Conservation (phyloP, 1,284 basidiomycete species). For the Naganishia sp. region DNA sequence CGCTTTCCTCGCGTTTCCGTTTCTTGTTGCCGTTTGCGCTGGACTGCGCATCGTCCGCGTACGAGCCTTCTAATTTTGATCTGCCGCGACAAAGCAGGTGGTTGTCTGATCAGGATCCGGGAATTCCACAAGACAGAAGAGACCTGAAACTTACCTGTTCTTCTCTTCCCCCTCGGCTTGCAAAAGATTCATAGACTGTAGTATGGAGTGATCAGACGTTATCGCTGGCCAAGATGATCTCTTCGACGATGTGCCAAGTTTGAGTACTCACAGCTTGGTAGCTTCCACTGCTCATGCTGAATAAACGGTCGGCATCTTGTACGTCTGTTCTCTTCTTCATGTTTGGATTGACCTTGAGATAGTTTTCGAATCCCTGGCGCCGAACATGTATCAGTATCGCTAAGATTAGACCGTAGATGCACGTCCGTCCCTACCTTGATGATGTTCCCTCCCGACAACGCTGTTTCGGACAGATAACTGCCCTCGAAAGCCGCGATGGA, state of each 20-base stretch:
- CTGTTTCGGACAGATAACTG: slow-evolving; percentile 56
- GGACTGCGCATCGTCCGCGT: slow-evolving; percentile 6
- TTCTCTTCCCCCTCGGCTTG: slow-evolving; percentile 26
- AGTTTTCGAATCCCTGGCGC: slow-evolving; percentile 55
- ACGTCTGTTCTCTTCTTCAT: slow-evolving; percentile 50
- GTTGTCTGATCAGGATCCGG: not conserved
- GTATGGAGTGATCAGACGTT: not conserved
- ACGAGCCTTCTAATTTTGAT: not conserved
- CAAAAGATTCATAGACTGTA: slow-evolving; percentile 32
- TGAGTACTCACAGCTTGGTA: slow-evolving; percentile 48
- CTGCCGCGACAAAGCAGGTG: not conserved
- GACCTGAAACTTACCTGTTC: not conserved
- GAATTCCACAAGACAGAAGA: not conserved
- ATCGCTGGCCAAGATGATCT: not conserved
- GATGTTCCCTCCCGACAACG: slow-evolving; percentile 53
- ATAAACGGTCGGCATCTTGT: slow-evolving; percentile 54
- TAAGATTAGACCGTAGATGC: no score
- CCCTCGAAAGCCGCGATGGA: slow-evolving; percentile 58
- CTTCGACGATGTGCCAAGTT: not conserved
- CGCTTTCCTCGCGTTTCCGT: slow-evolving; percentile 24
- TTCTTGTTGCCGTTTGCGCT: slow-evolving; percentile 10
- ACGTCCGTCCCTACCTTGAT: slow-evolving; percentile 49
- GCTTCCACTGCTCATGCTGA: slow-evolving; percentile 53
- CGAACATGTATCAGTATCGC: no score
- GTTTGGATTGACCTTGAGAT: slow-evolving; percentile 51